Base-by-base conservation (phyloP, 1,284 basidiomycete species). In the Cryptococcus amylolentus region DNA sequence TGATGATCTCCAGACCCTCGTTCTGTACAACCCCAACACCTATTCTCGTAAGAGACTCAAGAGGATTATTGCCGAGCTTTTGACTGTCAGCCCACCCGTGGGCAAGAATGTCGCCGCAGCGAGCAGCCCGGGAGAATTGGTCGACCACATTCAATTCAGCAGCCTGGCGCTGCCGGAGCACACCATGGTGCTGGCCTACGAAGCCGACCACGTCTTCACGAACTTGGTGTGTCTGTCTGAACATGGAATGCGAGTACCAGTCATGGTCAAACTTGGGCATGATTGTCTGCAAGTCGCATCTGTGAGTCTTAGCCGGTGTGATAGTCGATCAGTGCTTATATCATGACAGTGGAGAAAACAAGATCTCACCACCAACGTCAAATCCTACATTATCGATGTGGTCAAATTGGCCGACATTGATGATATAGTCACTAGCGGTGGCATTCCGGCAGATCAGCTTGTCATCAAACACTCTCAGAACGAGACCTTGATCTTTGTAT, bases 341-440 rank as follows among this genome's bases (percentile, higher is more conserved):
- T 13, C 55, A 14, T 3, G 7, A 31, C 52, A 72, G 65, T 73
- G 72, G 71, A 52, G 67, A 27, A 73, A 73, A 49, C 66, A 71
- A 49, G 73, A 75, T 40, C 37, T 76, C 26, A 65, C 68, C 0
- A 42, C 64, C 0, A 45, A 51, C 5, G 50, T 73, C 60, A 73
- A 69, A 58, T 63, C 74, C 27, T 76, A 76, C 50, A 65, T 75
- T 51, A 71, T 76, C 60, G 74, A 76, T 57, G 59, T 75, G 4
- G 67, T 76, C 42, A 57, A 60, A 31, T 60, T 73, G 38, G 58
- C 64, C 16, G 90, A 92, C 58, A 83, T 94, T 62, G 89, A 88
- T 75, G 91, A 94, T 67, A 84, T 90, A 1, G 88, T 90, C 70
- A 88, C 87, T 53, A 85, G 89, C 16, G 87, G 84, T 4, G 86